These are phyloP conservation scores for Yamadazyma dushanensis DNA, from an alignment of 1,139 yeast genomes.

Conservation along the genomic window DNA sequence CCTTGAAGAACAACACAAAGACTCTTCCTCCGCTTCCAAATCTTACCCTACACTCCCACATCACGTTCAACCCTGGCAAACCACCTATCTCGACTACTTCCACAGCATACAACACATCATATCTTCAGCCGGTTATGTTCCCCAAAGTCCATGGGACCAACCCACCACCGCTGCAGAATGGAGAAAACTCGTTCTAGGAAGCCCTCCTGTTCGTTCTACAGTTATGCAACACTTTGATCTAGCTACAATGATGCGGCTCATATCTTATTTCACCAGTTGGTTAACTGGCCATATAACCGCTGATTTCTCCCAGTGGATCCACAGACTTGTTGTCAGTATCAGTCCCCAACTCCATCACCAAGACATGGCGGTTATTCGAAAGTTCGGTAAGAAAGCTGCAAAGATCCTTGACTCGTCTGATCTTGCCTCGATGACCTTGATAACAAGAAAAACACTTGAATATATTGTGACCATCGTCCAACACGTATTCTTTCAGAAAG, in stretches of 20 bases:
- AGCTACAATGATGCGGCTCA: slow-evolving; percentile 32
- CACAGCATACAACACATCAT: too few species aligned
- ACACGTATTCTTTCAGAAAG: too few species aligned
- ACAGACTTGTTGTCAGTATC: slow-evolving; percentile 32
- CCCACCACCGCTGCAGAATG: slow-evolving; percentile 34
- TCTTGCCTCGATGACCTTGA: too few species aligned
- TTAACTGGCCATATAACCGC: slow-evolving; percentile 30
- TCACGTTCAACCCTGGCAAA: too few species aligned
- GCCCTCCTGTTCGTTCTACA: slow-evolving; percentile 29
- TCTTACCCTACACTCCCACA: too few species aligned
- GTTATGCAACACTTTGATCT: slow-evolving; percentile 27
- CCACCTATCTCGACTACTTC: too few species aligned
- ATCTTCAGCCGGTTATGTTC: too few species aligned
- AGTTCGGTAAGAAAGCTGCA: slow-evolving; percentile 41
- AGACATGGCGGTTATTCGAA: slow-evolving; percentile 38
- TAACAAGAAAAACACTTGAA: neutral
- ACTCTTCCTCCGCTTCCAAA: too few species aligned
- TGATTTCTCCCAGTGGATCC: slow-evolving; percentile 41
- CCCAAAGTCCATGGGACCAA: too few species aligned
- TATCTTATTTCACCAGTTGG: slow-evolving; percentile 41
- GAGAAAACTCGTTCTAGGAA: slow-evolving; percentile 30
- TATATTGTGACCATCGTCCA: too few species aligned
- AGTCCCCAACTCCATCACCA: slow-evolving; percentile 34
- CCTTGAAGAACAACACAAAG: too few species aligned
- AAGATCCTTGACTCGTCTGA: slow-evolving; percentile 18